Evolutionary conservation across 1,284 basidiomycete species (phyloP), one percentile per base, ranked within the genome.

Genomic region (Puccinia triticina): DNA sequence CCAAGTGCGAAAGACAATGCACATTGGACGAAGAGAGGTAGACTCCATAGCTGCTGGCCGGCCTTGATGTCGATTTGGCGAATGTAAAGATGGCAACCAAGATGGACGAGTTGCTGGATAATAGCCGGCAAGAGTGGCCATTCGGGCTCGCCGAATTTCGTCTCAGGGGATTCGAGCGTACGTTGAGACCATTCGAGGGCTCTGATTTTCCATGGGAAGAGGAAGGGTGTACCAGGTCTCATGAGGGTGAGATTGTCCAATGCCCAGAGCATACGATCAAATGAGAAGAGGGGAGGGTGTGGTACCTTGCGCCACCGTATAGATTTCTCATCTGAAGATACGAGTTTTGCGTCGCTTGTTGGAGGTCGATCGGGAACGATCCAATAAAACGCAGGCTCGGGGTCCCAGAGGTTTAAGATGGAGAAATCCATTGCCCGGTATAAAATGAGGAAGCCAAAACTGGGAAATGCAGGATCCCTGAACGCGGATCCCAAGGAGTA

Each of bases 141-240:
- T 57, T 79, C 77, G 37, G 77, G 77, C 57, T 34, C 32, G 18
- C 64, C 77, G 37, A 59, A 79, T 48, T 48, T 34, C 21, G 77
- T 34, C 2, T 79, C 29, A 23, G 61, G 46, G 55, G 77, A 67
- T 71, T 79, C 64, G 50, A 79, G 77, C 12, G 46, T 50, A 7
- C 29, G 29, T 71, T 69, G 46, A n/a, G 77, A 79, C 77, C 77
- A 79, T n/a, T 59, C 57, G 11, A 79, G 50, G n/a, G 77, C 77
- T 71, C 77, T 50, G 10, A 55, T 43, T 29, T 69, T 67, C 77
- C 77, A 79, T 21, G 77, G 77, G n/a, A 69, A 69, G 23, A 79
- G 32, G 34, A 61, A 69, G 37, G 77, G 48, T 23, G 77, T 79
- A 29, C 77, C 77, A 21, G 77, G 77, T 34, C 77, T 67, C 66